Evolutionary conservation across 2,329 filamentous ascomycete genomes (phyloP), one percentile per base, ranked within the genome.

Genomic region (Pestalotiopsis sp.): DNA sequence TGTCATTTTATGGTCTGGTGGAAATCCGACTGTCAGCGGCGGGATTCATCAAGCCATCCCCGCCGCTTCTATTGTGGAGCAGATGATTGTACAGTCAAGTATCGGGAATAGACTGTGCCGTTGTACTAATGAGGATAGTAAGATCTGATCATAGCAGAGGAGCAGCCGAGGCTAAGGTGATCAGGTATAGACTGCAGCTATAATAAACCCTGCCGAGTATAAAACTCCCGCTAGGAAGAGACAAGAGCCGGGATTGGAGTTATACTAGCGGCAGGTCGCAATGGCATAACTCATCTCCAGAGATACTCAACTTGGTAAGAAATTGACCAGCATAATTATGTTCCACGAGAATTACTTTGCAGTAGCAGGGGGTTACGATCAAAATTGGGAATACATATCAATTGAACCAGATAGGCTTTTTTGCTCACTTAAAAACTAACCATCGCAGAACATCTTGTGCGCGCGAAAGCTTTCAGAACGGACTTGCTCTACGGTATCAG

Each of bases 401-500:
- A 52, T n/a, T 52, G 45, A 52, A n/a, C 45, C 45, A 17, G 20
- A 52, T 52, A 20, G 17, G 45, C 45, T 52, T 52, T 52, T 52
- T 52, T 52, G 45, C 45, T 52, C 45, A 20, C 7, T 20, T 52
- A 17, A n/a, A 59, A 59, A 36, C 57, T 36, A 36, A 36, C 23
- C 4, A 23, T 13, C 11, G 57, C 23, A 14, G 23, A 27, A 27
- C 27, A 59, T 27, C 23, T 59, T 59, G 23, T 27, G 57, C 23
- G 25, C 59, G 12, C 25, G 27, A 39, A 39, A 62, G 31, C 59
- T 41, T 62, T 59, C 13, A 62, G 61, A 64, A 39, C 61, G n/a
- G 38, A 64, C 39, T 49, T 25, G 61, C 61, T 64, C 61, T 64
- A 38, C 41, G 61, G 61, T 64, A 64, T 64, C 61, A 49, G 49